Conservation (phyloP, 2,329 filamentous ascomycete species). For the Fusarium poae region DNA sequence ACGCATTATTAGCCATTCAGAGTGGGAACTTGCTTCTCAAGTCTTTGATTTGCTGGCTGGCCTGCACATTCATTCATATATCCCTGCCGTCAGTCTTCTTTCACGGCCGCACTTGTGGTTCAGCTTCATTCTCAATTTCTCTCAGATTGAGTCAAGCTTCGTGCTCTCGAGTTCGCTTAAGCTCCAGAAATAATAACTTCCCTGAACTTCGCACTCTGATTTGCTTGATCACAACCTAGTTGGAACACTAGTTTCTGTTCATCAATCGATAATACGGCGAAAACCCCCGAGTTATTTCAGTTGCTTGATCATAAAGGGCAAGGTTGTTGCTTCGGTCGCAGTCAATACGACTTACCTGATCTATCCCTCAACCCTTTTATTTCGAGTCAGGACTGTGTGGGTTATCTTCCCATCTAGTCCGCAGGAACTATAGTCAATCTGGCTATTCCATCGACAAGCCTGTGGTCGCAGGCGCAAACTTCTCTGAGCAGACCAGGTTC, state of each 20-base stretch:
- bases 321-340: conserved; percentile 8
- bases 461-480: conserved; percentile 54
- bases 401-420: conserved; percentile 53
- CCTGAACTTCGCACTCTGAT: conserved; percentile 18
- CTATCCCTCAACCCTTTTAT: conserved; percentile 20
- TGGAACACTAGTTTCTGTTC: conserved; percentile 32
- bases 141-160: conserved; percentile 35
- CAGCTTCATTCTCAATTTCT: conserved; percentile 38
- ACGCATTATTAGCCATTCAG: conserved; percentile 46
- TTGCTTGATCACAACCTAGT: conserved; percentile 38
- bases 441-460: conserved; percentile 52
- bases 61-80: conserved; percentile 40
- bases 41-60: conserved; percentile 46
- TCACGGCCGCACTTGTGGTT: conserved; percentile 38
- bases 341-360: conserved; percentile 12
- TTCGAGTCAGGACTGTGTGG: conserved; percentile 53
- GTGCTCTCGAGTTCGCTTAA: conserved; percentile 6
- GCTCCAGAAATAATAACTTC: conserved; percentile 1
- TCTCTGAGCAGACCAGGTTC: conserved; percentile 52
- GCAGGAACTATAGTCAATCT: conserved; percentile 49
- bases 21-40: conserved; percentile 33
- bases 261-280: conserved; percentile 23
- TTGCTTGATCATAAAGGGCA: conserved; percentile 14
- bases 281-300: conserved; percentile 20
- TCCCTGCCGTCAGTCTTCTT: conserved; percentile 39